Percentiles rank a stretch among this genome's conserved stretches.
These are phyloP conservation scores for Pseudozyma sp. DNA, from an alignment of 1,284 basidiomycete species.

Conservation along the genomic window DNA sequence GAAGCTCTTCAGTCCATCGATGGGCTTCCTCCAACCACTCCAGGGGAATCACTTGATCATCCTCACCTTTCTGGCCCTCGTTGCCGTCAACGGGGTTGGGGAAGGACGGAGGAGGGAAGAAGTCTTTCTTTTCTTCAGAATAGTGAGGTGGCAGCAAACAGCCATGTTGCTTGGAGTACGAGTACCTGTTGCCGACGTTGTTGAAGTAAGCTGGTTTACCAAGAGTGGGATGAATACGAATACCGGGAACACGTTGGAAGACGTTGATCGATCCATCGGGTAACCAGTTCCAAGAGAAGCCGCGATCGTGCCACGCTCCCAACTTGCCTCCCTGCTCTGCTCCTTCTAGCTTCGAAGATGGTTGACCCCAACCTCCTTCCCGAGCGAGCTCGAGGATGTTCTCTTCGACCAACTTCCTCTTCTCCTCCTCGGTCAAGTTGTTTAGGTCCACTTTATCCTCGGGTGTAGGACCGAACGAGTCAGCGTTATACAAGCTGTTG, in stretches of 20 bases:
- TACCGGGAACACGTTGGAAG: constrained; percentile 48
- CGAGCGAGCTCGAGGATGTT: constrained; percentile 42
- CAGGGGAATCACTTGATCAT: constrained; percentile 37
- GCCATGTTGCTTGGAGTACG: constrained; percentile 33
- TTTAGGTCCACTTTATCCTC: constrained; percentile 20
- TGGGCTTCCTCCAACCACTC: constrained; percentile 40
- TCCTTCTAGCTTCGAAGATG: background rate
- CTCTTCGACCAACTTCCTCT: constrained; percentile 40
- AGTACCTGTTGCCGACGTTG: constrained; percentile 48
- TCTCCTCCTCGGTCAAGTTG: constrained; percentile 31
- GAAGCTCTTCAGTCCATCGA: constrained; percentile 27
- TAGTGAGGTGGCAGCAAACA: constrained; percentile 34
- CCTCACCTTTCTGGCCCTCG: background rate
- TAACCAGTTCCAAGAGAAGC: constrained; percentile 47
- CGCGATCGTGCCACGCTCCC: constrained; percentile 40
- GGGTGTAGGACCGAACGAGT: constrained; percentile 40
- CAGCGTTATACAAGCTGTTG: constrained; percentile 41
- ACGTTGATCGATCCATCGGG: constrained; percentile 51
- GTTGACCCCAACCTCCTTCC: constrained; percentile 43
- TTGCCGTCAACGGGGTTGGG: constrained; percentile 10
- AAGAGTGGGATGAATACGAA: constrained; percentile 42
- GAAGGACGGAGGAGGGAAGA: constrained; percentile 40
- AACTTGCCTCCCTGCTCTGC: constrained; percentile 5
- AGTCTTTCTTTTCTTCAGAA: constrained; percentile 32
- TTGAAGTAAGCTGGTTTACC: constrained; percentile 46